A percentile compares a stretch with the other conserved stretches of the same genome.
phyloP scores from a whole-genome alignment of 306 rosid genomes.

The Sechiopsis laciniata region DNA sequence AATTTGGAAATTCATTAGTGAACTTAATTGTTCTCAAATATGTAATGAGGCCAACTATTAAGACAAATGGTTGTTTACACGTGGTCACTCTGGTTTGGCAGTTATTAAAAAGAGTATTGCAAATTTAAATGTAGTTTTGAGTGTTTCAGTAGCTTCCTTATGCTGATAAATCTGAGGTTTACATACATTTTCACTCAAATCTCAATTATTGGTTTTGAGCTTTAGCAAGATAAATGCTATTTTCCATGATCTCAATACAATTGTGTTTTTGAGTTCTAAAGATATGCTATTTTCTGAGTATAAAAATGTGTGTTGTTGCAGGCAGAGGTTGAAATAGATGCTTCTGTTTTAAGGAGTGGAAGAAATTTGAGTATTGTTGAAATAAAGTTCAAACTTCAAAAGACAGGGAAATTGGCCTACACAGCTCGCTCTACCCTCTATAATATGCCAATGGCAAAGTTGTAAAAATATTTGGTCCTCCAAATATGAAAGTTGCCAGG shows the following conservation, averaged over 20 bases:
- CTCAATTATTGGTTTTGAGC: neutral
- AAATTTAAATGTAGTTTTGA: neutral
- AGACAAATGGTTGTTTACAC: too few relatives aligned
- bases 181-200: neutral
- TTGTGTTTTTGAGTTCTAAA: too few relatives aligned
- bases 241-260: neutral
- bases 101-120: neutral
- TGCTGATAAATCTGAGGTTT: neutral
- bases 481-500: neutral
- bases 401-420: slow-evolving; percentile 45
- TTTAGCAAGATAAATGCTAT: neutral
- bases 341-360: slow-evolving; percentile 61
- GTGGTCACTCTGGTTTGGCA: too few relatives aligned
- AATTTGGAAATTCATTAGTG: too few relatives aligned
- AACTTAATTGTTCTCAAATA: too few relatives aligned
- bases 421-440: slow-evolving; percentile 56
- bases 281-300: neutral
- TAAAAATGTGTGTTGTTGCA: slow-evolving; percentile 19
- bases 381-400: slow-evolving; percentile 49
- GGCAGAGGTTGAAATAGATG: slow-evolving; percentile 61
- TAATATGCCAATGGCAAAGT: slow-evolving; percentile 46
- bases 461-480: slow-evolving; percentile 23
- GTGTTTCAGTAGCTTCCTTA: neutral
- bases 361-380: slow-evolving; percentile 60
- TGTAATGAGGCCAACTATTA: too few relatives aligned